phyloP scores from a whole-genome alignment of 768 basidiomycete species.

The Calocera cornea region DNA sequence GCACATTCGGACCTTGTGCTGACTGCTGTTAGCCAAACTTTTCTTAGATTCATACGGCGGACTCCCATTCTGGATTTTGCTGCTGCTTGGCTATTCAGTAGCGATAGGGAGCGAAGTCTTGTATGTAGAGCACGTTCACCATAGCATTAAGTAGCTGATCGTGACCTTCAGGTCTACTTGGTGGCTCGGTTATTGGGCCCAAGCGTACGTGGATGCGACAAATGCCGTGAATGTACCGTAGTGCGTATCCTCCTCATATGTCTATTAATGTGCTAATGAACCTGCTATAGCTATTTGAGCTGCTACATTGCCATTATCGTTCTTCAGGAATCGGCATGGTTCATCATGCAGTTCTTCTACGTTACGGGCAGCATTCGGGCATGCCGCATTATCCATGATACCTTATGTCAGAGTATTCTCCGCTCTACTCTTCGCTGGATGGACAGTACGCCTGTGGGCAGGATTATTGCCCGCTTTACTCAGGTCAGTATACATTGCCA shows the following conservation, averaged over 20 bases:
- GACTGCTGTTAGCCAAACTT: too few species aligned
- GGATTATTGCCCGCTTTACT: slow-evolving; percentile 52
- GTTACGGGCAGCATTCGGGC: neutral
- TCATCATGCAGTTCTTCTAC: neutral
- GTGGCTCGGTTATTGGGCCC: slow-evolving; percentile 2
- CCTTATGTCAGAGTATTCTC: neutral
- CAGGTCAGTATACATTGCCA: slow-evolving; percentile 31
- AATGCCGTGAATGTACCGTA: neutral
- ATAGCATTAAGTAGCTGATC: neutral
- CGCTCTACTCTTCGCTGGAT: slow-evolving; percentile 29
- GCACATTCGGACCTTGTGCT: too few species aligned
- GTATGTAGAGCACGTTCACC: neutral
- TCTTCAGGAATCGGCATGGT: neutral
- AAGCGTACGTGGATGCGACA: neutral
- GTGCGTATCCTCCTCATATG: neutral
- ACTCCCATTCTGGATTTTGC: too few species aligned
- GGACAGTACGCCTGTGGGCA: slow-evolving; percentile 37
- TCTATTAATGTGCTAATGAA: neutral
- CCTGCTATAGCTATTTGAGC: neutral
- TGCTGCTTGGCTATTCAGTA: neutral
- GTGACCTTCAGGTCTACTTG: neutral
- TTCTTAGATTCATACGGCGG: too few species aligned
- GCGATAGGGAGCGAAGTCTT: neutral
- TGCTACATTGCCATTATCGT: neutral
- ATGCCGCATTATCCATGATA: neutral